A percentile compares a stretch with the other conserved stretches of the same genome.
Evolutionary conservation across 202 grass and related monocot species (phyloP).

Genomic region (Digitaria exilis): DNA sequence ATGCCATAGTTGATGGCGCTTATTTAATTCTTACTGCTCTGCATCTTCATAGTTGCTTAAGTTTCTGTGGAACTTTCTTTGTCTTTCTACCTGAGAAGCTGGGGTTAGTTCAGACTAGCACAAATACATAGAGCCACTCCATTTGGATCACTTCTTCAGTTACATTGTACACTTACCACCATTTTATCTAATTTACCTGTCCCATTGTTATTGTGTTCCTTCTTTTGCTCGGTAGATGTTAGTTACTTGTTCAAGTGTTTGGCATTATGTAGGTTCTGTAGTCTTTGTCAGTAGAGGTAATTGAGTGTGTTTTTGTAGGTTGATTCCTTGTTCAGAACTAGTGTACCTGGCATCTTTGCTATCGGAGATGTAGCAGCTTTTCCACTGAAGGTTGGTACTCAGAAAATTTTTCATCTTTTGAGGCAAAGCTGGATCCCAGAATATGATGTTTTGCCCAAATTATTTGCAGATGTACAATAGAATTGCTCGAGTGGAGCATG

Average conservation of each 20-base stretch:
- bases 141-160: neutral
- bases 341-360: slow-evolving; percentile 81
- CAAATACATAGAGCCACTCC: neutral
- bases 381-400: slow-evolving; percentile 67
- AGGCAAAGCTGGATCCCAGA: slow-evolving; percentile 3
- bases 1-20: slow-evolving; percentile 42
- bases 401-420: slow-evolving; percentile 13
- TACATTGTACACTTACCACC: neutral
- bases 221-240: neutral
- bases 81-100: neutral
- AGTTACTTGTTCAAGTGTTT: neutral
- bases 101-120: neutral
- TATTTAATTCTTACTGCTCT: too few relatives aligned
- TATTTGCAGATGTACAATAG: slow-evolving; percentile 75
- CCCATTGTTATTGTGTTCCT: neutral
- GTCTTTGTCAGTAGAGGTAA: slow-evolving; percentile 23
- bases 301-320: slow-evolving; percentile 52
- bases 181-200: neutral
- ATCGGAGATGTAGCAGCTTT: slow-evolving; percentile 97
- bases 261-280: neutral
- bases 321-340: slow-evolving; percentile 88
- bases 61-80: neutral
- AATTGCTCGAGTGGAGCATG: slow-evolving; percentile 85
- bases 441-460: neutral
- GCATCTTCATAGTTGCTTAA: neutral